These are phyloP conservation scores for Smallanthus sonchifolius DNA, from an alignment of 129 eudicot species.

Conservation along the genomic window DNA sequence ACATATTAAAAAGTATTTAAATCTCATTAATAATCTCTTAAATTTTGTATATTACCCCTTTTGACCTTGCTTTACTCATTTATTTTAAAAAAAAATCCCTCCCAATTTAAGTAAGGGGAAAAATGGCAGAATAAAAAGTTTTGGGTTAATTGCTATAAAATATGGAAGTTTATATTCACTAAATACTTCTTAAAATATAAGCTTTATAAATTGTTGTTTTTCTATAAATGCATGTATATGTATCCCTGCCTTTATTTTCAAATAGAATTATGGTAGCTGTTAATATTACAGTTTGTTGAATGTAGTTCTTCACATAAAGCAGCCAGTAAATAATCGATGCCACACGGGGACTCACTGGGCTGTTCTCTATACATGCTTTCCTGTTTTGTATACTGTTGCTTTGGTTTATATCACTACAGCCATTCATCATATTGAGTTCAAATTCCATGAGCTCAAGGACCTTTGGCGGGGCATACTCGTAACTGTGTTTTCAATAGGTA, in stretches of 20 bases:
- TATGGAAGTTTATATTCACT: neutral
- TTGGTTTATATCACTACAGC: constrained; percentile 65
- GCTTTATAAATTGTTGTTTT: neutral
- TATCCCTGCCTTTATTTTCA: neutral
- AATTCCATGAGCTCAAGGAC: constrained; percentile 88
- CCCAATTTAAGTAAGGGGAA: neutral
- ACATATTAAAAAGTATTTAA: no score
- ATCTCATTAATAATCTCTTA: no score
- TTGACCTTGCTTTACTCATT: no score
- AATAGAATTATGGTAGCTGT: neutral
- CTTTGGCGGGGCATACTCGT: constrained; percentile 88
- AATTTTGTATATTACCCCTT: no score
- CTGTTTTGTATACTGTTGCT: constrained; percentile 55
- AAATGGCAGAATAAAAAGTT: neutral
- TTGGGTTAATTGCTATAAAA: neutral
- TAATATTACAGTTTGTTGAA: constrained; percentile 12
- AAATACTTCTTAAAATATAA: no score
- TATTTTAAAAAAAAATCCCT: neutral
- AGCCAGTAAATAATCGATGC: constrained; percentile 67
- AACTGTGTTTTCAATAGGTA: constrained; percentile 58
- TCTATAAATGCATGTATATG: neutral
- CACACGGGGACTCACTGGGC: constrained; percentile 69
- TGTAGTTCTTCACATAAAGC: constrained; percentile 60
- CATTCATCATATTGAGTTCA: constrained; percentile 79
- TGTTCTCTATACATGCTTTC: constrained; percentile 53